phyloP scores from a whole-genome alignment of 148 eudicot genomes.

The Beta vulgaris region DNA sequence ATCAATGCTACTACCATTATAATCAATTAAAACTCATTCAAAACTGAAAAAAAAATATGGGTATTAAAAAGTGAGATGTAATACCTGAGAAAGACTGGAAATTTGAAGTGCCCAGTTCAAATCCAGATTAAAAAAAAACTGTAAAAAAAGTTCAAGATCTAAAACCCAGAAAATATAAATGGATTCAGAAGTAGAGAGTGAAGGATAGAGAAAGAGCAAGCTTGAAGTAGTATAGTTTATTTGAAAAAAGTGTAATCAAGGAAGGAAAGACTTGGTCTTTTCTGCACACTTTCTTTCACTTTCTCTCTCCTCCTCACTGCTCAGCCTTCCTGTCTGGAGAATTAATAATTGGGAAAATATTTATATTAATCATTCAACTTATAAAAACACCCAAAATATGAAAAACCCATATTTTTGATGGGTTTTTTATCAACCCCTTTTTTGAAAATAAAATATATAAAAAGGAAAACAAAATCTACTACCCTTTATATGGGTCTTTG shows the following conservation, averaged over 20 bases:
- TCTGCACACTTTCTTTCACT: not conserved
- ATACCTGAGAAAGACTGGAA: constrained; percentile 16
- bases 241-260: not conserved
- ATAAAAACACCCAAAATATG: constrained; percentile 3
- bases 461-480: no score
- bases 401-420: not conserved
- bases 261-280: constrained; percentile 16
- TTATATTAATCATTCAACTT: constrained; percentile 27
- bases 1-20: not conserved
- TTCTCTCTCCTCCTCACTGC: constrained; percentile 8
- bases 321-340: not conserved
- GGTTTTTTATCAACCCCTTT: not conserved
- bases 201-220: not conserved
- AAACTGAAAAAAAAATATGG: constrained; percentile 5
- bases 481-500: no score
- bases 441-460: not conserved
- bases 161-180: constrained; percentile 11
- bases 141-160: constrained; percentile 24
- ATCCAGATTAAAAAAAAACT: constrained; percentile 20
- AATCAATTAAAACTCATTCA: constrained; percentile 8
- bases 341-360: constrained; percentile 17
- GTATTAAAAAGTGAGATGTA: not conserved
- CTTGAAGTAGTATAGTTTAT: not conserved
- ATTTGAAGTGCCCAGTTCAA: constrained; percentile 22
- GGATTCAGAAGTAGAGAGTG: not conserved